phyloP scores from a whole-genome alignment of 163 green algal species.

The Smithsoniella earleae region DNA sequence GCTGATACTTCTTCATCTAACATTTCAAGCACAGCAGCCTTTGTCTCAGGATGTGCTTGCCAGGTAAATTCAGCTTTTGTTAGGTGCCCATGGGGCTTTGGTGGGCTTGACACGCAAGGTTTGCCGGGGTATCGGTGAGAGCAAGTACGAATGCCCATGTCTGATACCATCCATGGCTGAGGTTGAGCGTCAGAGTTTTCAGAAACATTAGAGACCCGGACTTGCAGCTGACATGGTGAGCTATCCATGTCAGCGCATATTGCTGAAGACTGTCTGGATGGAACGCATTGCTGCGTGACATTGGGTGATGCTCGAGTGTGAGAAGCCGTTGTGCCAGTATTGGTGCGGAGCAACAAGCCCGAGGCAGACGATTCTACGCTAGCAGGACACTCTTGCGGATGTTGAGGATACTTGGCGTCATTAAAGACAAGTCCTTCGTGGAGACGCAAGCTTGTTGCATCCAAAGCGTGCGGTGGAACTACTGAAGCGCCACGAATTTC shows the following conservation, averaged over 20 bases:
- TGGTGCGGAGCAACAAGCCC: background rate
- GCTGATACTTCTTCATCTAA: background rate
- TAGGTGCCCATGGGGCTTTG: too few species aligned
- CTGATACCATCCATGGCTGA: background rate
- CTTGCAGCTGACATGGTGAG: background rate
- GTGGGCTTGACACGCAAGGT: too few species aligned
- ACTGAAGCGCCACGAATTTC: conserved; percentile 1
- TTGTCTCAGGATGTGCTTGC: conserved; percentile 9
- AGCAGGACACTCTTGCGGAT: background rate
- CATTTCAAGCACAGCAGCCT: conserved; percentile 14
- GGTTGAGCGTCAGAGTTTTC: background rate
- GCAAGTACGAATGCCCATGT: background rate
- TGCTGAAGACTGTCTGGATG: background rate
- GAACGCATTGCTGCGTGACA: too few species aligned
- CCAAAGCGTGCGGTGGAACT: background rate
- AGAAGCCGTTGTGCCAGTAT: too few species aligned
- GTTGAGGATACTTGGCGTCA: background rate
- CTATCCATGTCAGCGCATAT: background rate
- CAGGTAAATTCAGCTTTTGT: background rate
- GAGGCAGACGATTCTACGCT: background rate
- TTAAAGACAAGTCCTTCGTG: background rate
- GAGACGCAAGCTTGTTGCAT: background rate
- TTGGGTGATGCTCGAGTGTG: too few species aligned
- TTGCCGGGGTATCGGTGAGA: too few species aligned
- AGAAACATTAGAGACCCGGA: background rate